Percentiles rank a stretch among this genome's conserved stretches.
phyloP scores from a whole-genome alignment of 2,329 filamentous ascomycete genomes.

The Colletotrichum abscissum region DNA sequence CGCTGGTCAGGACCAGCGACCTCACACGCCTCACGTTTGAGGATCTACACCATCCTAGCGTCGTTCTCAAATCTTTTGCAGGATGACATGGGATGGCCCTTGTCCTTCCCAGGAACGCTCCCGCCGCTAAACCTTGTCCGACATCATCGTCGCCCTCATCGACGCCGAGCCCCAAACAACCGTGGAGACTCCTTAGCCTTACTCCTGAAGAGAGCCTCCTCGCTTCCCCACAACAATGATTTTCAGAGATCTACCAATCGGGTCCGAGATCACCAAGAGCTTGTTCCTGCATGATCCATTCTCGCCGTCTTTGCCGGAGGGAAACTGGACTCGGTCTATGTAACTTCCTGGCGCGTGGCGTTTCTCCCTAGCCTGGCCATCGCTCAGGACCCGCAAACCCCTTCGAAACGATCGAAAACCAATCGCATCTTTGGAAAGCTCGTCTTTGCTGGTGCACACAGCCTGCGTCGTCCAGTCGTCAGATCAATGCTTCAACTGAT shows the following conservation, averaged over 20 bases:
- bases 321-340: slow-evolving; percentile 12
- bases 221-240: slow-evolving; percentile 17
- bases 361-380: slow-evolving; percentile 18
- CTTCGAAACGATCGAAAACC: slow-evolving; percentile 27
- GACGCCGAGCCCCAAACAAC: slow-evolving; percentile 27
- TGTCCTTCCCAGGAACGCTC: slow-evolving; percentile 31
- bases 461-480: slow-evolving; percentile 17
- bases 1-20: slow-evolving; percentile 3
- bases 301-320: slow-evolving; percentile 18
- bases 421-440: slow-evolving; percentile 30
- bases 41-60: slow-evolving; percentile 31
- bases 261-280: slow-evolving; percentile 18
- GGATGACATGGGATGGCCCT: slow-evolving; percentile 7
- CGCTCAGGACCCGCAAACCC: slow-evolving; percentile 18
- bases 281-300: slow-evolving; percentile 24
- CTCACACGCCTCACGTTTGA: slow-evolving; percentile 34
- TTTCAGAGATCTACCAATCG: slow-evolving; percentile 31
- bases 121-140: slow-evolving; percentile 28
- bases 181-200: slow-evolving; percentile 15
- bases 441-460: slow-evolving; percentile 3
- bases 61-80: slow-evolving; percentile 24
- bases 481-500: slow-evolving; percentile 35
- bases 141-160: slow-evolving; percentile 16
- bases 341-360: neutral
- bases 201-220: slow-evolving; percentile 19